These are phyloP conservation scores for Carnegiea gigantea DNA, from an alignment of 179 eudicot species.

Conservation along the genomic window DNA sequence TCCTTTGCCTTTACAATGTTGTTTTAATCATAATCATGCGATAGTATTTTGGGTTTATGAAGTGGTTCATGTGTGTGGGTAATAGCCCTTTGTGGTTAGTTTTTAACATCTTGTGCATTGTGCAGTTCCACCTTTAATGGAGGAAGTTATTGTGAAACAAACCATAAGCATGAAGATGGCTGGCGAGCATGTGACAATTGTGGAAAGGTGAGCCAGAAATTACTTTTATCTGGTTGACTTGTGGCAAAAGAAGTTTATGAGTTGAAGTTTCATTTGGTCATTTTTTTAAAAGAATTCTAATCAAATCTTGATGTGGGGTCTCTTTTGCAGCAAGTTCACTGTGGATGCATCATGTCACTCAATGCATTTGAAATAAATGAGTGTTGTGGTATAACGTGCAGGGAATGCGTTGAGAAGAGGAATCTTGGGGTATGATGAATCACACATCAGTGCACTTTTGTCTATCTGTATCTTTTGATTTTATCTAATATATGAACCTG, in stretches of 20 bases:
- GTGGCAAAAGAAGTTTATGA: neutral
- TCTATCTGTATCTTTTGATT: neutral
- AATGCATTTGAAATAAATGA: neutral
- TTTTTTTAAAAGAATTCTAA: neutral
- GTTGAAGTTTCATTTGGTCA: neutral
- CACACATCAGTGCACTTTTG: neutral
- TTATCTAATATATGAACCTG: neutral
- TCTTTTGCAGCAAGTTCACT: conserved; percentile 1
- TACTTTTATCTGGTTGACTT: neutral
- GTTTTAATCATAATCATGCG: neutral
- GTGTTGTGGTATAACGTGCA: neutral
- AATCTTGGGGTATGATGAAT: neutral
- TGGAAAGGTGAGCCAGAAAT: neutral
- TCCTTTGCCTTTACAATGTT: no score
- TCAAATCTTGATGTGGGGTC: neutral
- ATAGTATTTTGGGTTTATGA: neutral
- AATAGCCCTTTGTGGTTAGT: neutral
- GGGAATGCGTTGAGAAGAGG: neutral
- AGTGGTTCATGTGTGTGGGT: neutral
- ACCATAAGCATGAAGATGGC: neutral
- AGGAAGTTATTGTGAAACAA: neutral
- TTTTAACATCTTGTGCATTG: neutral
- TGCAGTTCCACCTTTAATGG: neutral
- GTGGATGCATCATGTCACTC: neutral
- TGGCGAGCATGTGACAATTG: neutral